These are phyloP conservation scores for Passalora sequoiae DNA, from an alignment of 2,329 filamentous ascomycete species.

Conservation along the genomic window DNA sequence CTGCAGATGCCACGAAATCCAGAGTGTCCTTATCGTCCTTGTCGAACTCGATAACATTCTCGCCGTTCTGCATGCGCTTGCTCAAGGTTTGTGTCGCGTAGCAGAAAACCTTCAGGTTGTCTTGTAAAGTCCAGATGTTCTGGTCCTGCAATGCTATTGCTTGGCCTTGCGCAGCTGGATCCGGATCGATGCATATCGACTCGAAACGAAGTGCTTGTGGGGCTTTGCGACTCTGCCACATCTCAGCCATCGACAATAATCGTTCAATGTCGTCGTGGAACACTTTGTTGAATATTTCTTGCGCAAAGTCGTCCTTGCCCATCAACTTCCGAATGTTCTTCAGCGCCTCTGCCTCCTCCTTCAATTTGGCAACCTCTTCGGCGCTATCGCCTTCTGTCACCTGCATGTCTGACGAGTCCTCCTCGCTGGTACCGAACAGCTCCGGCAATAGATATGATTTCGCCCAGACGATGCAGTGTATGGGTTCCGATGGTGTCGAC, in stretches of 20 bases:
- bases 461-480: constrained; percentile 98
- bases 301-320: constrained; percentile 69
- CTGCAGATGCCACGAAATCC: constrained; percentile 86
- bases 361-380: constrained; percentile 81
- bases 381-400: constrained; percentile 79
- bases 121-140: constrained; percentile 69
- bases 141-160: constrained; percentile 61
- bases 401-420: constrained; percentile 74
- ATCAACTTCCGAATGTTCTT: constrained; percentile 77
- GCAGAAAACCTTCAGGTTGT: constrained; percentile 81
- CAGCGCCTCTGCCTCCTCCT: constrained; percentile 74
- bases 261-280: constrained; percentile 80
- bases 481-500: constrained; percentile 91
- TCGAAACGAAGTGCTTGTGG: constrained; percentile 70
- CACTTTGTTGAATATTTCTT: constrained; percentile 86
- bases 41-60: constrained; percentile 74
- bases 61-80: constrained; percentile 59
- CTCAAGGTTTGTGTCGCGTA: constrained; percentile 76
- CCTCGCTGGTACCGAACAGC: constrained; percentile 86
- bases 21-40: constrained; percentile 95
- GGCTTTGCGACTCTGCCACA: constrained; percentile 82
- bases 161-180: constrained; percentile 34
- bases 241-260: constrained; percentile 80
- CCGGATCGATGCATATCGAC: constrained; percentile 35
- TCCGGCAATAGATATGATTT: constrained; percentile 96